Conservation (phyloP, 805 yeast genomes). For the Nakazawaea sp. region DNA sequence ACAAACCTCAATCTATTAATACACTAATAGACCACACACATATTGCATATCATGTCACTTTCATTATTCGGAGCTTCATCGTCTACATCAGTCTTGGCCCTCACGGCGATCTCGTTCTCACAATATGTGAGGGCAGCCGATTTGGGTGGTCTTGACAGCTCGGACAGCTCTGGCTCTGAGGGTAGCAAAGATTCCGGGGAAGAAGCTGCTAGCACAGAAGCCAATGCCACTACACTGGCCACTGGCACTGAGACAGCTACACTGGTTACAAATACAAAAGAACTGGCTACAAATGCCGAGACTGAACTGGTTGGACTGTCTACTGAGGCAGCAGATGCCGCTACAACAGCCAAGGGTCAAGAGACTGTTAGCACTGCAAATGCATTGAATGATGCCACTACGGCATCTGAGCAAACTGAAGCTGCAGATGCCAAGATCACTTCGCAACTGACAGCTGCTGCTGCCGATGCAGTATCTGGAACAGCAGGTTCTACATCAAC, state of each 20-base stretch:
- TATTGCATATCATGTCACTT: slow-evolving; percentile 11
- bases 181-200: slow-evolving; percentile 3
- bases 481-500: not conserved
- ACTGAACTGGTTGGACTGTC: slow-evolving; percentile 7
- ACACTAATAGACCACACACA: too few relatives aligned
- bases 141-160: slow-evolving; percentile 8
- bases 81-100: slow-evolving; percentile 5
- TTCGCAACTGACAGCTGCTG: not conserved
- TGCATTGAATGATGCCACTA: not conserved
- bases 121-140: slow-evolving; percentile 4
- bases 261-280: not conserved
- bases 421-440: too few relatives aligned
- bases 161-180: slow-evolving; percentile 4
- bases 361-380: not conserved
- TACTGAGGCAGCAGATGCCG: not conserved
- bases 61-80: slow-evolving; percentile 9
- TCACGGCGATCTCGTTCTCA: slow-evolving; percentile 5
- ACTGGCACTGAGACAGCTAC: not conserved
- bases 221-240: not conserved
- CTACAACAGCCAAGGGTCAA: not conserved
- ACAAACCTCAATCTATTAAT: too few relatives aligned
- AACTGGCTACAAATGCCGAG: not conserved
- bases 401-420: not conserved
- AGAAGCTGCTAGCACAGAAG: slow-evolving; percentile 7
- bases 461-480: not conserved